These are phyloP conservation scores for Exserohilum rostratum DNA, from an alignment of 2,329 filamentous ascomycete genomes.

Conservation along the genomic window DNA sequence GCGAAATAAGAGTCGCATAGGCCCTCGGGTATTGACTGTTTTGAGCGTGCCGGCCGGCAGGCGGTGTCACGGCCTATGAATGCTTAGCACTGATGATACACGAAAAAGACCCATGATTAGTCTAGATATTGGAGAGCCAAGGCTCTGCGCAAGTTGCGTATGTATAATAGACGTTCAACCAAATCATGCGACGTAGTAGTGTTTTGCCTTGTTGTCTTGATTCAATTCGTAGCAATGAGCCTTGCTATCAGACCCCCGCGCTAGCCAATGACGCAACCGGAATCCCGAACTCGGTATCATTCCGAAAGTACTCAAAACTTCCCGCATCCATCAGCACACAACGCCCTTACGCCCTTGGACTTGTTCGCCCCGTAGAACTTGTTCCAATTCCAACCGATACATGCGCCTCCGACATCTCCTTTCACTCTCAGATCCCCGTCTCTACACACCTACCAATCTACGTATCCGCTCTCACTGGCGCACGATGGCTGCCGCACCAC, in stretches of 20 bases:
- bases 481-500: constrained; percentile 41
- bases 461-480: constrained; percentile 23
- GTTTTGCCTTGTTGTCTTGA: not conserved
- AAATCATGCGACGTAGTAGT: not conserved
- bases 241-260: not conserved
- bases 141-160: constrained; percentile 41
- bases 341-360: not conserved
- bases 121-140: constrained; percentile 40
- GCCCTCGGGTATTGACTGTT: constrained; percentile 16
- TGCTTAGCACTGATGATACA: constrained; percentile 5
- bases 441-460: constrained; percentile 20
- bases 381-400: not conserved
- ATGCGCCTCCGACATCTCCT: constrained; percentile 11
- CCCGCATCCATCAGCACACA: not conserved
- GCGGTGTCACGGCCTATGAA: not conserved
- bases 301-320: constrained; percentile 3
- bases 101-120: constrained; percentile 31
- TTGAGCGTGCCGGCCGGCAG: not conserved
- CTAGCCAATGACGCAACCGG: constrained; percentile 13
- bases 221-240: not conserved
- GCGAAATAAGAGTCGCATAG: constrained; percentile 26
- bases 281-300: constrained; percentile 13
- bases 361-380: not conserved
- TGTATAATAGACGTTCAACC: constrained; percentile 43
- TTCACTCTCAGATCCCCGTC: constrained; percentile 9